Evolutionary conservation across 805 yeast species (phyloP).

Genomic region (Kodamaea nitidulidarum): DNA sequence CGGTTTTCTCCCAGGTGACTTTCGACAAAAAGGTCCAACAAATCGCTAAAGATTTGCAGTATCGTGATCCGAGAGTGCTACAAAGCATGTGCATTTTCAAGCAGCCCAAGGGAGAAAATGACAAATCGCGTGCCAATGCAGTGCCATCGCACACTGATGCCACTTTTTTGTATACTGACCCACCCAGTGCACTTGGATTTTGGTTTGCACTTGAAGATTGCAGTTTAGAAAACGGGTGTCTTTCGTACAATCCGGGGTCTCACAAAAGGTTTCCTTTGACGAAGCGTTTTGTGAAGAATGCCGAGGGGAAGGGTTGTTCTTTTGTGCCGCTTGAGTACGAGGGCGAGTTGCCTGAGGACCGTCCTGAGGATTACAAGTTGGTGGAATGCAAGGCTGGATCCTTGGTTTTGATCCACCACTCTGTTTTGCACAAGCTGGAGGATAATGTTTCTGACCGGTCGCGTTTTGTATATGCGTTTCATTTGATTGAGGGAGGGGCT

Average conservation of each 20-base stretch:
- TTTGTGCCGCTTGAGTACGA: conserved; percentile 36
- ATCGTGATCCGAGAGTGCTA: conserved; percentile 62
- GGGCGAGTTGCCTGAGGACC: conserved; percentile 21
- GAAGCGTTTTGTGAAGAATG: conserved; percentile 59
- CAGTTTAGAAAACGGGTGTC: conserved; percentile 61
- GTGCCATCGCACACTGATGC: conserved; percentile 81
- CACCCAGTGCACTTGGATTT: conserved; percentile 69
- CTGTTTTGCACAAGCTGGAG: conserved; percentile 69
- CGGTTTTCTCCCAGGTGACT: conserved; percentile 47
- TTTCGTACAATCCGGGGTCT: conserved; percentile 66
- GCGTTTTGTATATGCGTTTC: conserved; percentile 77
- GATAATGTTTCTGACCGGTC: conserved; percentile 51
- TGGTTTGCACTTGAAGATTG: conserved; percentile 83
- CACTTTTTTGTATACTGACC: conserved; percentile 66
- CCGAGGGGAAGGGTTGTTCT: conserved; percentile 52
- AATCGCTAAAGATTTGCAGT: conserved; percentile 51
- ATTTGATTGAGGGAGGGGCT: conserved; percentile 64
- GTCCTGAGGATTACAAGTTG: conserved; percentile 40
- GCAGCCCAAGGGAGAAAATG: conserved; percentile 44
- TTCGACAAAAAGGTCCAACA: conserved; percentile 45
- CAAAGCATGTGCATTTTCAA: conserved; percentile 80
- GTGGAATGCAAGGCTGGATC: conserved; percentile 71
- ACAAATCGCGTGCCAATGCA: conserved; percentile 38
- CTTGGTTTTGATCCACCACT: conserved; percentile 64
- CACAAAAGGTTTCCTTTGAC: conserved; percentile 55